Evolutionary conservation across 1,284 basidiomycete species (phyloP).

Genomic region (Athelia psychrophila): DNA sequence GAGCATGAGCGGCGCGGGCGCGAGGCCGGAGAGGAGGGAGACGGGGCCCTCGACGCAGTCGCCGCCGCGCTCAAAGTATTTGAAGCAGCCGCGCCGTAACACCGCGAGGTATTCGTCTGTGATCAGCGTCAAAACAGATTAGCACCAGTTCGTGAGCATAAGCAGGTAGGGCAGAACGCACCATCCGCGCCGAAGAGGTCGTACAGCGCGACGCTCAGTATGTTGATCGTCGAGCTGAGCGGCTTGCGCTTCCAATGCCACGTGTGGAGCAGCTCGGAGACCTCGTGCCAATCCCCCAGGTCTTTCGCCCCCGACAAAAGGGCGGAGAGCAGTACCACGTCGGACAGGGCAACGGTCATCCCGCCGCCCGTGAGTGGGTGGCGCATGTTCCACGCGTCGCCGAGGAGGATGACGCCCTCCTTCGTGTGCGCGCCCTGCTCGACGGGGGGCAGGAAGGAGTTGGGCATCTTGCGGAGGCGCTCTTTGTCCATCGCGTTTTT

Average conservation of each 20-base stretch:
- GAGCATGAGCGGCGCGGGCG: slow-evolving; percentile 76
- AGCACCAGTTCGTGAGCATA: no score
- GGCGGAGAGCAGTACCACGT: slow-evolving; percentile 73
- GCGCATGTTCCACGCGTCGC: slow-evolving; percentile 99
- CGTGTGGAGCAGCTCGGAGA: slow-evolving; percentile 54
- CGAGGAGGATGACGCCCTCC: slow-evolving; percentile 83
- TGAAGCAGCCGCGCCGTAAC: slow-evolving; percentile 92
- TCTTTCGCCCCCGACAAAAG: slow-evolving; percentile 52
- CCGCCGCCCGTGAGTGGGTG: slow-evolving; percentile 97
- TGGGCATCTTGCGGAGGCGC: slow-evolving; percentile 91
- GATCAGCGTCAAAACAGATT: no score
- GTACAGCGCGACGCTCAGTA: slow-evolving; percentile 88
- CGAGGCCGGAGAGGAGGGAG: slow-evolving; percentile 74
- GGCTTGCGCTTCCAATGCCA: slow-evolving; percentile 90
- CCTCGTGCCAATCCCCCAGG: slow-evolving; percentile 59
- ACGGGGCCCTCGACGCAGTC: slow-evolving; percentile 90
- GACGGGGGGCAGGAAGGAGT: slow-evolving; percentile 87
- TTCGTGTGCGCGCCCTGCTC: slow-evolving; percentile 71
- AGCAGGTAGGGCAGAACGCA: no score
- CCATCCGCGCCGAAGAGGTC: slow-evolving; percentile 91
- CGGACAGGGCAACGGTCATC: slow-evolving; percentile 91
- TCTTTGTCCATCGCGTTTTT: slow-evolving; percentile 63
- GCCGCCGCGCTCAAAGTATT: slow-evolving; percentile 95
- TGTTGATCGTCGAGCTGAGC: slow-evolving; percentile 83
- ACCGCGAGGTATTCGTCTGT: slow-evolving; percentile 78